Conservation (phyloP, 116 monocot genomes). For the Posidonia oceanica region DNA sequence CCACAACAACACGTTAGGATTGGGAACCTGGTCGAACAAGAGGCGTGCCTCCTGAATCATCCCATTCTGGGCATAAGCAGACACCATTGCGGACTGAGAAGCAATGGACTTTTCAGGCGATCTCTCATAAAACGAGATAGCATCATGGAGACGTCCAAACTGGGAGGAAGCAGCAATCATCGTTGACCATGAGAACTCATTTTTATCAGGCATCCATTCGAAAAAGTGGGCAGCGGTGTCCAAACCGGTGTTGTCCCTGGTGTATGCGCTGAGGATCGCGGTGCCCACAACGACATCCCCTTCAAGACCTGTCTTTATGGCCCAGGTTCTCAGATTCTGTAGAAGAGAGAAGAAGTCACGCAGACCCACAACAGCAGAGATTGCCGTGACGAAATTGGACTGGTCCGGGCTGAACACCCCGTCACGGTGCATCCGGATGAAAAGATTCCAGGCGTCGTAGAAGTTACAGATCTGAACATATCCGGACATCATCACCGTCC, state of each 20-base stretch:
- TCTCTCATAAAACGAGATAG: conserved; percentile 18
- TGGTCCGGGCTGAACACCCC: conserved; percentile 22
- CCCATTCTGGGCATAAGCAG: conserved; percentile 31
- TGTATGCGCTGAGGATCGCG: conserved; percentile 38
- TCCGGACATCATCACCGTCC: conserved; percentile 57
- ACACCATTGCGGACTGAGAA: conserved; percentile 30
- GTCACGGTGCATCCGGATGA: conserved; percentile 16
- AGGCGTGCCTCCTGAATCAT: conserved; percentile 26
- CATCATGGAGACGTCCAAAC: conserved; percentile 32
- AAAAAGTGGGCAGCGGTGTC: conserved; percentile 30
- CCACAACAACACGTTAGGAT: conserved; percentile 35
- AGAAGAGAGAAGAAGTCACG: conserved; percentile 20
- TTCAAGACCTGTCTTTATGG: conserved; percentile 33
- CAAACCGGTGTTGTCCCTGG: conserved; percentile 12
- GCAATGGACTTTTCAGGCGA: conserved; percentile 38
- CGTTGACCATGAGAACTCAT: conserved; percentile 51
- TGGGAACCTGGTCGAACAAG: conserved; percentile 34
- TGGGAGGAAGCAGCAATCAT: conserved; percentile 39
- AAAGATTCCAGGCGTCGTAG: conserved; percentile 23
- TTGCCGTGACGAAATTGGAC: conserved; percentile 24
- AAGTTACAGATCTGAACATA: conserved; percentile 16
- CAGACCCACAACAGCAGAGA: conserved; percentile 23
- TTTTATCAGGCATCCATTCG: conserved; percentile 30
- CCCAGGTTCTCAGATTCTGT: conserved; percentile 32
- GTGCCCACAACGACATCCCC: conserved; percentile 48